Percentiles rank a stretch among this genome's conserved stretches.
Evolutionary conservation across 2,329 filamentous ascomycete species (phyloP).

Genomic region (Exophiala aquamarina): DNA sequence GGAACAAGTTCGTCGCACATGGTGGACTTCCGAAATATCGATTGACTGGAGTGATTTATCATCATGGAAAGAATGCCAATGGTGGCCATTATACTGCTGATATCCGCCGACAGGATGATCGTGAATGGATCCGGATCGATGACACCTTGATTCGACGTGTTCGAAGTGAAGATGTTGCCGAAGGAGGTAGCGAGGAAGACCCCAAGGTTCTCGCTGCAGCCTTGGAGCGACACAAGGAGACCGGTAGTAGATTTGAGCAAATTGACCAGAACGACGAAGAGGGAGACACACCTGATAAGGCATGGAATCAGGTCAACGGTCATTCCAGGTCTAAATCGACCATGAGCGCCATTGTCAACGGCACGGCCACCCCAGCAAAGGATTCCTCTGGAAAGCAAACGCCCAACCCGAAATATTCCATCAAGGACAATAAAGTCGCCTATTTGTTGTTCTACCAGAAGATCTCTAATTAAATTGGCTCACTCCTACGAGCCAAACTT

Average conservation of each 20-base stretch:
- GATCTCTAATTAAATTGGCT: constrained; percentile 11
- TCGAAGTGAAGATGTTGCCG: constrained; percentile 82
- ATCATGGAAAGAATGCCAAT: constrained; percentile 94
- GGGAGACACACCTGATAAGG: constrained; percentile 53
- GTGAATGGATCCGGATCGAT: constrained; percentile 93
- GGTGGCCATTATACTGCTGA: constrained; percentile 99
- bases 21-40: constrained; percentile 78
- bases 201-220: constrained; percentile 65
- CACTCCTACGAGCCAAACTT: not conserved
- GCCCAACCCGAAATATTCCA: constrained; percentile 55
- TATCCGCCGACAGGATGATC: constrained; percentile 87
- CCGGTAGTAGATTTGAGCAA: constrained; percentile 72
- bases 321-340: constrained; percentile 70
- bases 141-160: constrained; percentile 88
- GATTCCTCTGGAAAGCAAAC: constrained; percentile 58
- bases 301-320: constrained; percentile 85
- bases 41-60: constrained; percentile 88
- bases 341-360: constrained; percentile 55
- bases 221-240: constrained; percentile 62
- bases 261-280: constrained; percentile 63
- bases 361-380: constrained; percentile 54
- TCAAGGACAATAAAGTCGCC: constrained; percentile 94
- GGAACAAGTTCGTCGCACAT: constrained; percentile 63
- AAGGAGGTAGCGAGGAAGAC: constrained; percentile 78
- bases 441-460: constrained; percentile 95